A percentile compares a stretch with the other conserved stretches of the same genome.
phyloP scores from a whole-genome alignment of 2,329 filamentous ascomycete genomes.

The Stagonosporopsis tanaceti region DNA sequence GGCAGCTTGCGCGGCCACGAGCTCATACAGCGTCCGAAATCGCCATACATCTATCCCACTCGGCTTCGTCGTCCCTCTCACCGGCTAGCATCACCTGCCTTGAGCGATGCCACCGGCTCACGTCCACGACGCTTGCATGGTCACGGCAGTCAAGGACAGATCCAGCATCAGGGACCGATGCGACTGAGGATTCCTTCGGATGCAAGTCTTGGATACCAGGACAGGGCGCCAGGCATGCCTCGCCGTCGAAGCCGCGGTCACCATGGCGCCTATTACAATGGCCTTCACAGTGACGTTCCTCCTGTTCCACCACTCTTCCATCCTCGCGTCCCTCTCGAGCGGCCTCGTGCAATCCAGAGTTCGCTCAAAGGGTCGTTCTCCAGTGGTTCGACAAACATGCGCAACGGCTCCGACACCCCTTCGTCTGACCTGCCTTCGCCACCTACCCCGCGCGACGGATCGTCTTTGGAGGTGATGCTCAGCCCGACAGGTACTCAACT shows the following conservation, averaged over 20 bases:
- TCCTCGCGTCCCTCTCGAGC: conserved; percentile 32
- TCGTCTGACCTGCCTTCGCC: conserved; percentile 56
- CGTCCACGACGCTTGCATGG: conserved; percentile 30
- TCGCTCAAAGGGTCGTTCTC: conserved; percentile 38
- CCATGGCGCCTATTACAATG: conserved; percentile 20
- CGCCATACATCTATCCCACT: conserved; percentile 53
- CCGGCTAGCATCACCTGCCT: conserved; percentile 54
- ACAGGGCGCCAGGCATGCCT: conserved; percentile 23
- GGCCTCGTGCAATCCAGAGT: conserved; percentile 30
- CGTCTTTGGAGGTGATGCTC: conserved; percentile 45
- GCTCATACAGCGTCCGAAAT: conserved; percentile 44
- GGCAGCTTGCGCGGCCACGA: conserved; percentile 55
- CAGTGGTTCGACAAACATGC: conserved; percentile 42
- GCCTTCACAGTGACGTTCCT: conserved; percentile 28
- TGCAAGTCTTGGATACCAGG: conserved; percentile 33
- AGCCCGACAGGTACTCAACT: conserved; percentile 25
- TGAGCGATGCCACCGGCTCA: conserved; percentile 50
- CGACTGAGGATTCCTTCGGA: conserved; percentile 39
- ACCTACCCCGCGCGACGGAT: conserved; percentile 52
- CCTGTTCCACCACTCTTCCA: conserved; percentile 33
- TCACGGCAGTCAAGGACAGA: conserved; percentile 20
- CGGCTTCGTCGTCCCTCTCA: conserved; percentile 53
- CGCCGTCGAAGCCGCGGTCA: conserved; percentile 25
- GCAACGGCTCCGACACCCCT: conserved; percentile 51
- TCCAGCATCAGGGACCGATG: conserved; percentile 14